Evolutionary conservation across 179 eudicot species (phyloP), one percentile per base, ranked within the genome.

Genomic region (Heliamphora ciliata): DNA sequence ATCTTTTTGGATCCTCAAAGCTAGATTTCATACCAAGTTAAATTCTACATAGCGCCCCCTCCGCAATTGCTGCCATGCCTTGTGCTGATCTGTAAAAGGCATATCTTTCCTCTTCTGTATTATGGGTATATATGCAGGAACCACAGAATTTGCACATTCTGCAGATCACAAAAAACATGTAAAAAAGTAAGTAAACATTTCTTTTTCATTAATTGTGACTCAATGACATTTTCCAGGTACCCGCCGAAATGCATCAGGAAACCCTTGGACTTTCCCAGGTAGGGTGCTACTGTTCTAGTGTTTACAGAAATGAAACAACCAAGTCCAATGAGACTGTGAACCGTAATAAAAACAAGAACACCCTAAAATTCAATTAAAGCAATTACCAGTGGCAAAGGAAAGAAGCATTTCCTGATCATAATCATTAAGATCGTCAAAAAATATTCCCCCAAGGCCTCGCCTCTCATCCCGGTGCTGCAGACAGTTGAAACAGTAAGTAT

Each of bases 391-490:
- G 46, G 98, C 90, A 84, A 95, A 95, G 60, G 96, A 88, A 76
- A 95, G 97, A 84, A 95, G 98, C 98, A 95, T 95, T 83, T 94
- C 98, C 84, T 95, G 98, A 83, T 95, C 98, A 81, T 90, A 88
- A 81, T 93, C 90, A 86, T 92, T 95, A 82, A 95, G 88, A 92
- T 95, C 98, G 80, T 95, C 98, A 84, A 95, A 95, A 80, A 95
- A 95, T 83, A 95, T 91, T 80, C 98, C 98, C 46, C 98, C 98
- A 51, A 95, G 97, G 72, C 98, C 98, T 89, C 98, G 89, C 80
- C 98, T 91, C 88, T 95, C 98, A 47, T 85, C 92, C 70, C 98
- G 98, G 83, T 95, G 98, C 98, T 95, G 90, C 89, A 76, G 50
- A 74, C 76, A 87, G 79, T 59, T 59, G 46, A 66, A 80, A 68